Conservation (phyloP, 176 grass and related monocot genomes). For the Carex littledalei region DNA sequence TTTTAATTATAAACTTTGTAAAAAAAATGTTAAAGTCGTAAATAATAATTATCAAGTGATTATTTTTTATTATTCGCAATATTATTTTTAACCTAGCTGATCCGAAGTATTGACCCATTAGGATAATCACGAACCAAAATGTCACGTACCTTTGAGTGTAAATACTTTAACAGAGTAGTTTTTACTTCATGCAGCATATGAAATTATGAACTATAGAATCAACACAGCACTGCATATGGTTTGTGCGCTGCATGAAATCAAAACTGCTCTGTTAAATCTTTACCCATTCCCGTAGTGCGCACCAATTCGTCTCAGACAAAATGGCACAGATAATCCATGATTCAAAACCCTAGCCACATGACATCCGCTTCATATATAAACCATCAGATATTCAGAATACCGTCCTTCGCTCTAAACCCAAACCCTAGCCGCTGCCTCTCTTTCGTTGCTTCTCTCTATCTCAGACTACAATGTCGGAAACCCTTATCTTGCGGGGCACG, state of each 20-base stretch:
- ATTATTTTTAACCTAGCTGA: not conserved
- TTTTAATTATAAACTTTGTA: too few species aligned
- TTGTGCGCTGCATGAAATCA: too few species aligned
- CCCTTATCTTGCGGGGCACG: slow-evolving; percentile 59
- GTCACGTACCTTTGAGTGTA: not conserved
- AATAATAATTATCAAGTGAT: too few species aligned
- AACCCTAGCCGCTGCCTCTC: slow-evolving; percentile 14
- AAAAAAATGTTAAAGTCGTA: too few species aligned
- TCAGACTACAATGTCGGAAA: slow-evolving; percentile 28
- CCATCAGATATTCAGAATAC: not conserved
- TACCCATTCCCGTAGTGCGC: not conserved
- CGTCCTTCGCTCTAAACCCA: not conserved
- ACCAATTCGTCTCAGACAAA: not conserved
- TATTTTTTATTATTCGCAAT: not conserved
- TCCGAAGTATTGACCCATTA: not conserved
- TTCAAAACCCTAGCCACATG: slow-evolving; percentile 16
- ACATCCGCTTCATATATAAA: not conserved
- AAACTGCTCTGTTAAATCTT: too few species aligned
- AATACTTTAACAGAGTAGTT: too few species aligned
- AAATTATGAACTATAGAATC: too few species aligned
- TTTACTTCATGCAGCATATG: too few species aligned
- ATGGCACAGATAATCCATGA: not conserved
- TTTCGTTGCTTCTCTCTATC: not conserved
- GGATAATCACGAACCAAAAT: not conserved
- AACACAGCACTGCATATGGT: too few species aligned